Base-by-base conservation (phyloP, 2,329 filamentous ascomycete genomes). In the Colletotrichum camelliae region DNA sequence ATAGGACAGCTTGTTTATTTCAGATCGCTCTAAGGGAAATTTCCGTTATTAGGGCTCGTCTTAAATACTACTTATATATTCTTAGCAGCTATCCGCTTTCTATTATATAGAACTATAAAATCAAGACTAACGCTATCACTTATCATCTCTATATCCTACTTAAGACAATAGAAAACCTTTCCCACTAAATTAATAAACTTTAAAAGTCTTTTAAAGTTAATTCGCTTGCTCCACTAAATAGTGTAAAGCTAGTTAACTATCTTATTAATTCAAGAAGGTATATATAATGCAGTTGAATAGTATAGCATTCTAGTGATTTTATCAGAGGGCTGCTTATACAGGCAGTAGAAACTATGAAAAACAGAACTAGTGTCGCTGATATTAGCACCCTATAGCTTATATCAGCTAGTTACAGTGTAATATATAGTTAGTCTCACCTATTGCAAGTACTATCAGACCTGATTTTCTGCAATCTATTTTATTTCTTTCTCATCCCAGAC, bases 361-460 rank as follows among this genome's bases (percentile, higher is more conserved):
- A 80, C 67, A 2, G 76, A 71, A 0, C 65, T 12, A 2, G 73
- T 70, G 1, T 7, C 21, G 0, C 35, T 37, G 4, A 82, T 69
- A 27, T 70, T 37, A 1, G 52, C 15, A 5, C 67, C 60, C 72
- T 74, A 16, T 7, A 1, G 4, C 33, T 4, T 10, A 18, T 1
- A 67, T 81, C 74, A 2, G 80, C 77, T 29, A 58, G 1, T 58
- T 2, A n/a, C n/a, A 24, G 48, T 2, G n/a, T 3, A 15, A 12
- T 6, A 5, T 57, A 1, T 24, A n/a, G n/a, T n/a, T n/a, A n/a
- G 10, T 21, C 78, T 39, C 70, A 81, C 80, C 35, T 79, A 77
- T 24, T 75, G 35, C 6, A 84, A 33, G 60, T 83, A 84, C 84
- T 83, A 85, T 1, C 71, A 10, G 5, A 81, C 78, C 24, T 84